These are phyloP conservation scores for Zasmidium angulare DNA, from an alignment of 2,329 filamentous ascomycete genomes.

Conservation along the genomic window DNA sequence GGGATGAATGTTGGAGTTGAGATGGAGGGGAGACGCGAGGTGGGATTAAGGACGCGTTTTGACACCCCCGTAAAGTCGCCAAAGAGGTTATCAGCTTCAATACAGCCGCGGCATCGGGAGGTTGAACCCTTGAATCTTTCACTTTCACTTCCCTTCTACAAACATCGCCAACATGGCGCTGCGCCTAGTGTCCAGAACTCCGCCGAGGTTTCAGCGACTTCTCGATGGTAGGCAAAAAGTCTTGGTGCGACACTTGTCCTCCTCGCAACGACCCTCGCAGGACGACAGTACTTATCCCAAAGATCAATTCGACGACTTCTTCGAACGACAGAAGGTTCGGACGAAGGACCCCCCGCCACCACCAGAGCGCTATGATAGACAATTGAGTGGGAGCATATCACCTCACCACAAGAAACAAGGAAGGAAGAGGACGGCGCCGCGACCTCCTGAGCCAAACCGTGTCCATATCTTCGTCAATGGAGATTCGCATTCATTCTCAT, in stretches of 20 bases:
- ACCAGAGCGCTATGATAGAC: no score
- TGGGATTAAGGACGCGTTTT: background rate
- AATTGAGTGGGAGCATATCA: no score
- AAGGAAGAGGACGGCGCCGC: background rate
- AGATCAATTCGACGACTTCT: no score
- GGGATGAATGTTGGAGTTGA: background rate
- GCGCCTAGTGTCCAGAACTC: background rate
- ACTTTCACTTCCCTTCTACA: no score
- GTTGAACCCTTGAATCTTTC: no score
- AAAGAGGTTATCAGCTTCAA: background rate
- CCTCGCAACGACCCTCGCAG: background rate
- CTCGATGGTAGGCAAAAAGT: background rate
- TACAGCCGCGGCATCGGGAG: no score
- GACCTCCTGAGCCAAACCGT: background rate
- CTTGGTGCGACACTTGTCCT: background rate
- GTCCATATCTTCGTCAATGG: background rate
- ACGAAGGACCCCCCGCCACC: no score
- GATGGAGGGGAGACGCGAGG: constrained; percentile 1
- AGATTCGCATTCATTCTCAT: constrained; percentile 18
- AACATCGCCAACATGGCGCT: background rate
- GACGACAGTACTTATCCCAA: no score
- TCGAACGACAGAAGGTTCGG: no score
- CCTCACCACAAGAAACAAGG: background rate
- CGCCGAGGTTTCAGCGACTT: background rate
- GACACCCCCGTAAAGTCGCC: background rate